Conservation (phyloP, 306 rosid genomes). For the Alnus glutinosa region DNA sequence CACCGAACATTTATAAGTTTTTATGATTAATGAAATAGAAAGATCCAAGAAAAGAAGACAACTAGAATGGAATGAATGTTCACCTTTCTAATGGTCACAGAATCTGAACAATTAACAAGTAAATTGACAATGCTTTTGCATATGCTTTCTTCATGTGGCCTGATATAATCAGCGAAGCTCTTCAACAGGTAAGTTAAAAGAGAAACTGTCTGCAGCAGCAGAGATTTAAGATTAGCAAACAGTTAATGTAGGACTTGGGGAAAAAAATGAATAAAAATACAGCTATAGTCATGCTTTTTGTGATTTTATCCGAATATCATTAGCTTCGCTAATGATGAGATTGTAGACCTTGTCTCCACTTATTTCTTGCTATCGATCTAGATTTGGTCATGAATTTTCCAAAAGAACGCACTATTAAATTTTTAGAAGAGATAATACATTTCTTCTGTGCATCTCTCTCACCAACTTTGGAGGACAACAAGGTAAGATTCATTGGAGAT, state of each 20-base stretch:
- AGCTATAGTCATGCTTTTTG: not conserved
- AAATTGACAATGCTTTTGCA: constrained; percentile 98
- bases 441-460: constrained; percentile 1
- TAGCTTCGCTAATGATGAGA: constrained; percentile 14
- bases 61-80: constrained; percentile 22
- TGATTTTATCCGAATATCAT: constrained; percentile 9
- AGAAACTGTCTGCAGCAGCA: constrained; percentile 82
- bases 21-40: not conserved
- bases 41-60: constrained; percentile 16
- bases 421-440: constrained; percentile 6
- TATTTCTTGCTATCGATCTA: not conserved
- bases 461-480: not conserved
- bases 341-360: constrained; percentile 16
- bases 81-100: constrained; percentile 96
- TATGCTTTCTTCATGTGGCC: constrained; percentile 98
- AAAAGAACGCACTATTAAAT: not conserved
- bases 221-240: constrained; percentile 29
- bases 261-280: constrained; percentile 5
- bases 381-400: constrained; percentile 11
- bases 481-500: constrained; percentile 4
- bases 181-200: constrained; percentile 92
- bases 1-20: constrained; percentile 36
- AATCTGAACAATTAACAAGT: constrained; percentile 96
- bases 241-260: constrained; percentile 16
- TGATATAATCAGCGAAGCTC: constrained; percentile 92